Conservation (phyloP, 2,329 filamentous ascomycete genomes). For the Aphanocladium album region DNA sequence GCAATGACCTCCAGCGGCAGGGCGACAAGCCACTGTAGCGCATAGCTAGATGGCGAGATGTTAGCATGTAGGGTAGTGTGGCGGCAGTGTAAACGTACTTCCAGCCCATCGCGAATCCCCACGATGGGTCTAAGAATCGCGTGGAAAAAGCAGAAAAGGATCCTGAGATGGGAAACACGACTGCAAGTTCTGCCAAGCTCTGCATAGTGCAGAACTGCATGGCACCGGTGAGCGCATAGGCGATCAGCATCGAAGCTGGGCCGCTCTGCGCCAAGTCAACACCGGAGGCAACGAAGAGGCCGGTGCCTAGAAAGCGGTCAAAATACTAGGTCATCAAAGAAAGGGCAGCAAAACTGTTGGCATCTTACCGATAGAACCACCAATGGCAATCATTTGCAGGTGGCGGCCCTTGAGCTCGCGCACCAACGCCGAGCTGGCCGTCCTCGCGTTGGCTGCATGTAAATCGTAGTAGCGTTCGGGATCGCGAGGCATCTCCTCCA, state of each 20-base stretch:
- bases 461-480: conserved; percentile 8
- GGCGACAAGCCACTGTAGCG: conserved; percentile 42
- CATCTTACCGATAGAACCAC: conserved; percentile 9
- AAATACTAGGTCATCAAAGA: background rate
- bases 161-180: conserved; percentile 54
- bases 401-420: conserved; percentile 11
- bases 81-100: conserved; percentile 33
- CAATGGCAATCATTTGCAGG: conserved; percentile 12
- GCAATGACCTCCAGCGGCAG: conserved; percentile 45
- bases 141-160: conserved; percentile 55
- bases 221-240: conserved; percentile 7
- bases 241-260: conserved; percentile 10
- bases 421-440: conserved; percentile 10
- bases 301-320: background rate
- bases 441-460: conserved; percentile 8
- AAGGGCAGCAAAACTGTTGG: background rate
- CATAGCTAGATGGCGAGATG: background rate
- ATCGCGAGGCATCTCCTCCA: conserved; percentile 3
- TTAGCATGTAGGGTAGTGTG: background rate
- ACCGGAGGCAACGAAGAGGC: conserved; percentile 9
- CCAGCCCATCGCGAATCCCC: conserved; percentile 50
- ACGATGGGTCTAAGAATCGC: conserved; percentile 56
- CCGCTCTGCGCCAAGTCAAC: conserved; percentile 10
- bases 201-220: conserved; percentile 14
- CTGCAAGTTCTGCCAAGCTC: conserved; percentile 49